Conservation (phyloP, 2,329 filamentous ascomycete species). For the Epicoccum nigrum region DNA sequence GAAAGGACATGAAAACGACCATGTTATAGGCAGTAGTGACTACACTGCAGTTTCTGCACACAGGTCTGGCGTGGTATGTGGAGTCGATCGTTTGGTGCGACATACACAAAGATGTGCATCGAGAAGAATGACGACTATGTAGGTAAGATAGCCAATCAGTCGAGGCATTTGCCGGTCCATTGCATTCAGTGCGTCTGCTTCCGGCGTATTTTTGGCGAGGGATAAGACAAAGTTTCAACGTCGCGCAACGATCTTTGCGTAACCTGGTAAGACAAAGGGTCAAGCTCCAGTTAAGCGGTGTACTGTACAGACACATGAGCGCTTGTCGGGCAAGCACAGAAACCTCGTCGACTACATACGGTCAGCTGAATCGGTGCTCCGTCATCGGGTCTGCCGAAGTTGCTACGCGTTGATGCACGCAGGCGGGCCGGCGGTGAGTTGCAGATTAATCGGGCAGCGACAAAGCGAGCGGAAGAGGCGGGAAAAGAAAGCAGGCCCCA, state of each 20-base stretch:
- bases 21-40: too few species aligned
- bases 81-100: neutral
- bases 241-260: neutral
- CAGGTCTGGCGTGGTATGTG: neutral
- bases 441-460: slow-evolving; percentile 21
- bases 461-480: slow-evolving; percentile 25
- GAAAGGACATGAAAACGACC: too few species aligned
- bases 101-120: neutral
- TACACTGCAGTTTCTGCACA: neutral
- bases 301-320: neutral
- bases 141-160: neutral
- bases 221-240: neutral
- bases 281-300: neutral
- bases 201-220: neutral
- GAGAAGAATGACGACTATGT: neutral
- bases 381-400: neutral
- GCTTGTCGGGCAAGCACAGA: neutral
- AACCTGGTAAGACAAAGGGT: neutral
- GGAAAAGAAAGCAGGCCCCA: slow-evolving; percentile 16
- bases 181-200: neutral
- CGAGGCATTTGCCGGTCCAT: neutral
- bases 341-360: neutral
- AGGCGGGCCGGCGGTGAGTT: slow-evolving; percentile 16
- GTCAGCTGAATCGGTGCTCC: neutral
- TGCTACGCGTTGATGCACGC: slow-evolving; percentile 10